Evolutionary conservation across 2,329 filamentous ascomycete species (phyloP).

Genomic region (Fusarium buharicum): DNA sequence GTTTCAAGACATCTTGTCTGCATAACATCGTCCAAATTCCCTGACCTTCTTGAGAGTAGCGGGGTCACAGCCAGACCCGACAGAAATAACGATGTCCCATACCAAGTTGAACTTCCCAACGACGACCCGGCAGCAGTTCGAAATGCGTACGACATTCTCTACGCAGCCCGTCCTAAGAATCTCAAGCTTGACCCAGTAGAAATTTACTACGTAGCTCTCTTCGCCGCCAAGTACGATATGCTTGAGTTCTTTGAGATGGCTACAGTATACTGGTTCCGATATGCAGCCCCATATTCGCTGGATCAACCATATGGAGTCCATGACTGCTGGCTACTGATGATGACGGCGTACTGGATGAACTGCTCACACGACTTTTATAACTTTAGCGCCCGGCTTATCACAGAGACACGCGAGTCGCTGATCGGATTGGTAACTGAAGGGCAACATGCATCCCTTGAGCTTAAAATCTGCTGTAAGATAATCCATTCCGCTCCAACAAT

Average conservation of each 20-base stretch:
- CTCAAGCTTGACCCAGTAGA: not conserved
- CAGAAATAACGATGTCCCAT: not conserved
- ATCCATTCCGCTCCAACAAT: not conserved
- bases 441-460: not conserved
- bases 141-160: slow-evolving; percentile 1
- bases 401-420: not conserved
- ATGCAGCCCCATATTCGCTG: not conserved
- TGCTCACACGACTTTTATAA: not conserved
- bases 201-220: not conserved
- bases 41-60: not conserved
- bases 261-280: slow-evolving; percentile 1
- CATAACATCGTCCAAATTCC: not conserved
- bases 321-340: not conserved
- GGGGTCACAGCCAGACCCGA: not conserved
- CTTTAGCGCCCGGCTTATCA: not conserved
- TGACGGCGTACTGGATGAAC: not conserved
- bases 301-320: not conserved
- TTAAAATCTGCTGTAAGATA: not conserved
- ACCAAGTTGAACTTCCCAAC: not conserved
- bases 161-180: not conserved
- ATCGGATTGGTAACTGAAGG: not conserved
- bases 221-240: slow-evolving; percentile 1
- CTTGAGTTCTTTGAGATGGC: not conserved
- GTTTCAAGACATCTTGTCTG: not conserved
- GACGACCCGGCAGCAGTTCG: not conserved